phyloP scores from a whole-genome alignment of 2,329 filamentous ascomycete species.

The Fusarium sp. region DNA sequence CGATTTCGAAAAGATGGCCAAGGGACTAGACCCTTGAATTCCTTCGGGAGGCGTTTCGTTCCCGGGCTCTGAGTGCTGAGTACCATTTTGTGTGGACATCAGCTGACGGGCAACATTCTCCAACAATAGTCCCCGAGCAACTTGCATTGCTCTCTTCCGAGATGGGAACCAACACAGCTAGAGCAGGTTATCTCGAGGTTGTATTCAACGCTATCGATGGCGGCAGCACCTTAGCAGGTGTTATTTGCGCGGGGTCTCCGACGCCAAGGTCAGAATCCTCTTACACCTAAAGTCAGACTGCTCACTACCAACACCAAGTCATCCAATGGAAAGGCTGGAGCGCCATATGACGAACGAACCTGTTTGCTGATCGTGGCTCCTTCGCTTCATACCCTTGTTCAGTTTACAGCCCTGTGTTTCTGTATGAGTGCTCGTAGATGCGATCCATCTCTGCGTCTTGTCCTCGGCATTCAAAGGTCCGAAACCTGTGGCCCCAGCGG shows the following conservation, averaged over 20 bases:
- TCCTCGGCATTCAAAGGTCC: constrained; percentile 24
- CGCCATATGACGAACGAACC: constrained; percentile 22
- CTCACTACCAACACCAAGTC: not conserved
- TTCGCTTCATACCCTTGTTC: constrained; percentile 26
- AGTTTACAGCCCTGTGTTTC: not conserved
- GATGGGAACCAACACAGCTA: constrained; percentile 13
- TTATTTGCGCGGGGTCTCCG: constrained; percentile 27
- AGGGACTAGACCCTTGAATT: constrained; percentile 27
- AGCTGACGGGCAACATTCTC: constrained; percentile 26
- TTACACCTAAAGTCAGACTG: constrained; percentile 17
- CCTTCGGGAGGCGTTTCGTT: constrained; percentile 27
- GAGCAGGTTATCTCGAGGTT: not conserved
- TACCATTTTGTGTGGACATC: constrained; percentile 4
- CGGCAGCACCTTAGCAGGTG: not conserved
- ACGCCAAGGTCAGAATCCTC: constrained; percentile 27
- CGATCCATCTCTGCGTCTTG: not conserved
- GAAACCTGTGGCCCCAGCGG: constrained; percentile 7
- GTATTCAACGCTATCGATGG: not conserved
- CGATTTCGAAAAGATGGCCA: not conserved
- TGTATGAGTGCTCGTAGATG: not conserved
- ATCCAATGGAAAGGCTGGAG: constrained; percentile 20
- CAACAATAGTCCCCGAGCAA: constrained; percentile 6
- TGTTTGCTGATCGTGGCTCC: constrained; percentile 22
- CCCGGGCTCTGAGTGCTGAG: not conserved
- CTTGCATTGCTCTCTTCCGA: constrained; percentile 17